phyloP scores from a whole-genome alignment of 139 green algal genomes.

The Picochlorum sp. region DNA sequence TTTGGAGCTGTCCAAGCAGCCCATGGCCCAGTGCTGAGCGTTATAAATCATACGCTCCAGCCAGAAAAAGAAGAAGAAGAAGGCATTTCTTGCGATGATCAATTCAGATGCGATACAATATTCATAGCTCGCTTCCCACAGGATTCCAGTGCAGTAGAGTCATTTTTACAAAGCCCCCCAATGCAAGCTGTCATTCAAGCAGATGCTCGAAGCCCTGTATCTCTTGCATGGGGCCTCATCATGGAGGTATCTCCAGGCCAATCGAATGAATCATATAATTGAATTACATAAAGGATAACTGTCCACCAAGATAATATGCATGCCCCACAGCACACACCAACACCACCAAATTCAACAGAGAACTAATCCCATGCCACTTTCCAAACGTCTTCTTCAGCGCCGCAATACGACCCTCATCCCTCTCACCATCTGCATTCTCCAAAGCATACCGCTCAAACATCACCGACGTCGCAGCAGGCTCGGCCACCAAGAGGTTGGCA shows the following conservation, averaged over 20 bases:
- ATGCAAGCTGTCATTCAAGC: slow-evolving; percentile 19
- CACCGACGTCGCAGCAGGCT: slow-evolving; percentile 46
- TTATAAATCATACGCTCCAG: not conserved
- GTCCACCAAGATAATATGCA: slow-evolving; percentile 34
- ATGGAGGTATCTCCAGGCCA: slow-evolving; percentile 6
- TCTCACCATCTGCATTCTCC: slow-evolving; percentile 36
- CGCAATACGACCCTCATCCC: slow-evolving; percentile 27
- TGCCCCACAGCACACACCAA: slow-evolving; percentile 38
- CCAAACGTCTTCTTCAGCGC: slow-evolving; percentile 53
- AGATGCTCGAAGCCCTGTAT: slow-evolving; percentile 3
- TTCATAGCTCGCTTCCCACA: not conserved
- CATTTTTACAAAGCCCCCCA: slow-evolving; percentile 17
- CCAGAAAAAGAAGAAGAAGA: not conserved
- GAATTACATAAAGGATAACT: slow-evolving; percentile 10
- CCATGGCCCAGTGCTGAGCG: not conserved
- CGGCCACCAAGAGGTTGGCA: slow-evolving; percentile 44
- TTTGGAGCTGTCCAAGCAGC: slow-evolving; percentile 25
- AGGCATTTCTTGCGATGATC: not conserved
- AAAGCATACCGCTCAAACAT: slow-evolving; percentile 67
- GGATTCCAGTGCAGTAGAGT: not conserved
- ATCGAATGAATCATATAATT: not conserved
- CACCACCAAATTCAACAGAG: slow-evolving; percentile 46
- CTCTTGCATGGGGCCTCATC: slow-evolving; percentile 11
- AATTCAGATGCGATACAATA: not conserved
- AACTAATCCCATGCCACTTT: slow-evolving; percentile 49